Evolutionary conservation across 2,329 filamentous ascomycete species (phyloP), one percentile per base, ranked within the genome.

Genomic region (Diaporthe sp.): DNA sequence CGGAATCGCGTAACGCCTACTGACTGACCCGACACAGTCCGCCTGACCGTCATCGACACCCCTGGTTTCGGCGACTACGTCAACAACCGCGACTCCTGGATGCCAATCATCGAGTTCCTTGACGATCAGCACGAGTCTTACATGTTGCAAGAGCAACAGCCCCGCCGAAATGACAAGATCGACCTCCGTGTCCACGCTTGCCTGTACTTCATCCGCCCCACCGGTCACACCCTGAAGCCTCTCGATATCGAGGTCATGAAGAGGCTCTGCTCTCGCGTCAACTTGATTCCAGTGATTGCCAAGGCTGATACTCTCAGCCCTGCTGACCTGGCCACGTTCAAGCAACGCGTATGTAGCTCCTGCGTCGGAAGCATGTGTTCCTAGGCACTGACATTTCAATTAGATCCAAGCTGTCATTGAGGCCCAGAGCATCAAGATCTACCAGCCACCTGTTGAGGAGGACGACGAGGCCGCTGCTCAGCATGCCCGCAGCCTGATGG

Each of bases 61-160:
- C 97, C 97, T 81, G 97, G 97, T 80, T 99, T 99, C 83, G 97
- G 97, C 85, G 97, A 99, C 91, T 99, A 99, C 84, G 97, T 99
- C 85, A 99, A 99, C 93, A 99, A 99, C 92, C 94, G 96, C 83
- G 97, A 99, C 86, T 98, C 97, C 77, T 99, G 97, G 97, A 97
- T 98, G 91, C 97, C 97, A 84, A 98, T 99, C 84, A 98, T 99
- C 86, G 97, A 99, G 87, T 99, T 99, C 89, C 91, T 99, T 81
- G 97, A 99, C 87, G 97, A 99, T 88, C 97, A 99, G 91, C 97
- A 99, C 86, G 97, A 99, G 90, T 99, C 97, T 50, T 99, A 99
- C 88, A 99, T 99, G 97, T 91, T 99, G 84, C 97, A 99, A 90
- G 97, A 99, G 92, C 97, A 99, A 87, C 97, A 99, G 88, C 97